These are phyloP conservation scores for Elymus sibiricus DNA, from an alignment of 176 grass and related monocot species.

Conservation along the genomic window DNA sequence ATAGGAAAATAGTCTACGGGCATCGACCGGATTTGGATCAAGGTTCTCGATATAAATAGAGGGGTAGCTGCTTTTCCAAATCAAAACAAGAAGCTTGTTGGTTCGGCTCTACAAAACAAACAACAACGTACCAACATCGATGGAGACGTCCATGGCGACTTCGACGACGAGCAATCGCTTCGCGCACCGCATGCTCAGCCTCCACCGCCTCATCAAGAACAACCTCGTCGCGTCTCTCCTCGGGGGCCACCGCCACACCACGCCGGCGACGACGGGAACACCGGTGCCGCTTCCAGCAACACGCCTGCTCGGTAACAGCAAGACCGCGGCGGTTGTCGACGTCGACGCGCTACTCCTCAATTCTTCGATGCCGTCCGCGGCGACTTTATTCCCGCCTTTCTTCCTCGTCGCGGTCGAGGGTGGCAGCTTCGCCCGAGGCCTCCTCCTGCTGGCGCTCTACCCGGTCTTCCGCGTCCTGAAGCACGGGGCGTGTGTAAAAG, in stretches of 20 bases:
- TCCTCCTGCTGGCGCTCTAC: slow-evolving; percentile 37
- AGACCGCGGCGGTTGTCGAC: slow-evolving; percentile 16
- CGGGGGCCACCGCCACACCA: not conserved
- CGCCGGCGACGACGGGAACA: not conserved
- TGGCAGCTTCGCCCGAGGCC: slow-evolving; percentile 23
- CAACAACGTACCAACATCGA: not conserved
- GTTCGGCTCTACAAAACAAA: not conserved
- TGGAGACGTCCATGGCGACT: not conserved
- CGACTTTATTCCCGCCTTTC: slow-evolving; percentile 20
- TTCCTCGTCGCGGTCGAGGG: slow-evolving; percentile 44
- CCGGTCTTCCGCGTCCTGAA: slow-evolving; percentile 8
- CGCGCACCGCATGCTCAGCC: not conserved
- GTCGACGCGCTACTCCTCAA: slow-evolving; percentile 27
- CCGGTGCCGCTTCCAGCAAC: not conserved
- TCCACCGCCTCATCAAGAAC: not conserved
- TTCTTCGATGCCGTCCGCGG: not conserved
- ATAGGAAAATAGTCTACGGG: not conserved
- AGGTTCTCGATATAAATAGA: not conserved
- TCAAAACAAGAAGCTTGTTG: not conserved
- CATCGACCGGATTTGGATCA: not conserved
- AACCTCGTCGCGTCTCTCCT: not conserved
- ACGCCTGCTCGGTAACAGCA: not conserved
- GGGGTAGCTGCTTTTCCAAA: not conserved
- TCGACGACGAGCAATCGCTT: not conserved
- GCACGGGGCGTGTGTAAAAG: not conserved